Base-by-base conservation (phyloP, 2,329 filamentous ascomycete genomes). In the Mycosphaerella sp. region DNA sequence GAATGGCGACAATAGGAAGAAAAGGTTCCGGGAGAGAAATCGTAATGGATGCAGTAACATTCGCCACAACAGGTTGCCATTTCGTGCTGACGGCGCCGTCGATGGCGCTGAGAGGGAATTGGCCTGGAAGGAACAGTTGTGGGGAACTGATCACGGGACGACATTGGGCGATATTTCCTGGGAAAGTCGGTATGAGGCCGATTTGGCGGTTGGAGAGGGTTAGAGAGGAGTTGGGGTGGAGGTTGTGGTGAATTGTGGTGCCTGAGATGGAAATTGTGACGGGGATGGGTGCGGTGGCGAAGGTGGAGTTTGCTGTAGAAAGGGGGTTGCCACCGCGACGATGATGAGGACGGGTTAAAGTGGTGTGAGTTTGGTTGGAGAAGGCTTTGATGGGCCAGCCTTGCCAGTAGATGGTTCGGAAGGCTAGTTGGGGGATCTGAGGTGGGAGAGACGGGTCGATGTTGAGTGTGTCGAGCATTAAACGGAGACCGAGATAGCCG, bases 31-130 rank as follows among this genome's bases (percentile, higher is more conserved):
- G 59, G 2, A 83, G 72, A 23, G 80, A 73, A 42, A 88, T 76
- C 1, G 80, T 81, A 11, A 87, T 64, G 3, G 78, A 78, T 29
- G 78, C 74, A 4, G 77, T 73, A 0, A 68, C 70, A 47, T 80
- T 79, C 1, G 77, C 73, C 7, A 64, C 65, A 1, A 70, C 64
- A 0, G 84, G 83, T 63, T 86, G 83, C 84, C 84, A 88, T 59
- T 80, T 80, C 0, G 84, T 87, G 14, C 79, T 79, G 4, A 79
- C 73, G 2, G 82, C 82, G 49, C 85, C 85, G 62, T 88, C 85
- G 48, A 85, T 78, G 2, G 82, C 83, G 0, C 79, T 76, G 49
- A 85, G 74, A 1, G 85, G 84, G 70, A 88, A 86, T 67, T 89
- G 86, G 11, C 85, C 86, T 0, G 82, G 79, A 26, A 77, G 71